These are phyloP conservation scores for Jimgerdemannia flammicorona DNA, from an alignment of 192 early-diverging fungal genomes.

Conservation along the genomic window DNA sequence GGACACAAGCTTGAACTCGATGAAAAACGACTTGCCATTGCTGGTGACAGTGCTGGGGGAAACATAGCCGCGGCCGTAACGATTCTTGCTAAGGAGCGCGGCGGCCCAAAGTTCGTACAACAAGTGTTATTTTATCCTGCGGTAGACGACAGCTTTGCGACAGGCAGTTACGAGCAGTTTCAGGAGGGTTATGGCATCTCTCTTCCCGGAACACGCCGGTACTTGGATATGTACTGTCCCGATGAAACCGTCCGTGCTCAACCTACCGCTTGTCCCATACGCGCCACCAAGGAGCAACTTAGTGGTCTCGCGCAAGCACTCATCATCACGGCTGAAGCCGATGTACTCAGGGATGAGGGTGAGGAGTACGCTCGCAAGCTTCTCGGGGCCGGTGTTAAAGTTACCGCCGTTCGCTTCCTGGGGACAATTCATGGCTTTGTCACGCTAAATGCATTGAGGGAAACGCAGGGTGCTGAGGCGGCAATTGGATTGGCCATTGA, in stretches of 20 bases:
- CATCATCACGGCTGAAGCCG: constrained; percentile 18
- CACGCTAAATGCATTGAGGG: not conserved
- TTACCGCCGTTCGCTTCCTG: constrained; percentile 16
- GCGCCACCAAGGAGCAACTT: not conserved
- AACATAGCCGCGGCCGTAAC: constrained; percentile 5
- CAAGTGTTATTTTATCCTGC: too few relatives aligned
- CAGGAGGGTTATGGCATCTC: constrained; percentile 3
- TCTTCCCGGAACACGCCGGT: not conserved
- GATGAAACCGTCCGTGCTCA: not conserved
- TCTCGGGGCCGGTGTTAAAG: constrained; percentile 11
- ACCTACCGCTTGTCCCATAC: not conserved
- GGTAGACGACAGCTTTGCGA: too few relatives aligned
- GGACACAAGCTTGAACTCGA: too few relatives aligned
- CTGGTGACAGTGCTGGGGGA: constrained; percentile 21
- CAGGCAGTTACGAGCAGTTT: too few relatives aligned
- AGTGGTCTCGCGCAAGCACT: constrained; percentile 11
- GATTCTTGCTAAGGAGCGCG: constrained; percentile 2
- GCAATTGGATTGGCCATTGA: too few relatives aligned
- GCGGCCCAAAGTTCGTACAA: not conserved
- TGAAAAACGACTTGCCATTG: not conserved
- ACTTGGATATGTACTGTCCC: constrained; percentile 12
- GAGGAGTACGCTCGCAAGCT: constrained; percentile 11
- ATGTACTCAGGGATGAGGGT: constrained; percentile 18
- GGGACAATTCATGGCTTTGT: constrained; percentile 17
- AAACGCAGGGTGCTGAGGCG: too few relatives aligned